phyloP scores from a whole-genome alignment of 768 basidiomycete species.

The Podaxis sp. region DNA sequence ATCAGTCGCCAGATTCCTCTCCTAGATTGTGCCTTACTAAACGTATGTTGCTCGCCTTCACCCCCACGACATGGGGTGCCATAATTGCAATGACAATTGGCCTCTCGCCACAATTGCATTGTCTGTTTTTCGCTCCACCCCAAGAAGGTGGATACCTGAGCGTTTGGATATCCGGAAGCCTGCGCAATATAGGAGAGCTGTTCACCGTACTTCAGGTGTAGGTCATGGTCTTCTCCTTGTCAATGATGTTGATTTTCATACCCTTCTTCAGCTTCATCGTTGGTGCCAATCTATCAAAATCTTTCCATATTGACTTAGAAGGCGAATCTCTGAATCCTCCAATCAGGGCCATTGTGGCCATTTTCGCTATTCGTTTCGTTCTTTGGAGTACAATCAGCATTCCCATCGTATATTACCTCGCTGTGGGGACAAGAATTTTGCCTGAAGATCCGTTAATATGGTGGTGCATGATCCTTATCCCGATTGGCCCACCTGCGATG shows the following conservation, averaged over 20 bases:
- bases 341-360: background rate
- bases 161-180: background rate
- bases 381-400: background rate
- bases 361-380: background rate
- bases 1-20: background rate
- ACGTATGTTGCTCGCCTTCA: background rate
- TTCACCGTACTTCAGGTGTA: background rate
- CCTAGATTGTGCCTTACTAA: background rate
- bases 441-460: background rate
- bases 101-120: background rate
- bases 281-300: background rate
- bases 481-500: background rate
- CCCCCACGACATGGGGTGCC: background rate
- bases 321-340: background rate
- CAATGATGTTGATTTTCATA: background rate
- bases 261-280: background rate
- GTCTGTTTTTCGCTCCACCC: background rate
- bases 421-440: background rate
- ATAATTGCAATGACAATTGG: background rate
- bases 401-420: background rate
- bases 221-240: background rate
- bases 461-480: conserved; percentile 1
- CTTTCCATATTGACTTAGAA: background rate
- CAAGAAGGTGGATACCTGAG: background rate
- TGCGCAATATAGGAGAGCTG: background rate